Evolutionary conservation across 2,329 filamentous ascomycete species (phyloP), one percentile per base, ranked within the genome.

Genomic region (Alternaria ethzedia): DNA sequence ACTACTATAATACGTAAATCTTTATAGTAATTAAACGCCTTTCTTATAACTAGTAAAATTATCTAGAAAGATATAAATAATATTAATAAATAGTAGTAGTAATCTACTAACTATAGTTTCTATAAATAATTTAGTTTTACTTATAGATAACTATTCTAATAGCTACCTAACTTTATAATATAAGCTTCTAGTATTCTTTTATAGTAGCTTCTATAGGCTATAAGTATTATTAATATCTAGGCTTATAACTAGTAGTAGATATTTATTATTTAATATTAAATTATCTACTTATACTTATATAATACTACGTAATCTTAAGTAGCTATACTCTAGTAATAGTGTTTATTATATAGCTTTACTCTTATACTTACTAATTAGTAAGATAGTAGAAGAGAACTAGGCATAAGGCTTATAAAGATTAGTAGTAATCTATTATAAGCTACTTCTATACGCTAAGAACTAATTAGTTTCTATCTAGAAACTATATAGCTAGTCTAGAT

Each of bases 61-160:
- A 25, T 69, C 58, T n/a, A 68, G 46, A 32, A 69, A 69, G 17
- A 69, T 17, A 51, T 49, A 69, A 23, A 69, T 8, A n/a, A 69
- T 47, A 25, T 69, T 15, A n/a, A 58, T 23, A 30, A 69, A 69
- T 11, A 52, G 26, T 17, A 68, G 54, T 12, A 69, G 46, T 28
- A 69, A 57, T 30, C 15, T 59, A 8, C 64, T 21, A 10, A 69
- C 26, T 6, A 63, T 50, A 12, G 25, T 64, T 36, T 67, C 36
- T 9, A 68, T 36, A 11, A 66, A 45, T 3, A 11, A 61, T 11
- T 62, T 9, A 6, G 49, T 54, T 44, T 12, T 7, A 3, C 10
- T 32, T n/a, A 6, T 20, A 3, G 30, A 23, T 52, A 9, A 46
- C 10, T 49, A 5, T 13, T 62, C 45, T 54, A 17, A 57, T 10